Evolutionary conservation across 2,329 filamentous ascomycete genomes (phyloP).

Genomic region (Penicillium sp.): DNA sequence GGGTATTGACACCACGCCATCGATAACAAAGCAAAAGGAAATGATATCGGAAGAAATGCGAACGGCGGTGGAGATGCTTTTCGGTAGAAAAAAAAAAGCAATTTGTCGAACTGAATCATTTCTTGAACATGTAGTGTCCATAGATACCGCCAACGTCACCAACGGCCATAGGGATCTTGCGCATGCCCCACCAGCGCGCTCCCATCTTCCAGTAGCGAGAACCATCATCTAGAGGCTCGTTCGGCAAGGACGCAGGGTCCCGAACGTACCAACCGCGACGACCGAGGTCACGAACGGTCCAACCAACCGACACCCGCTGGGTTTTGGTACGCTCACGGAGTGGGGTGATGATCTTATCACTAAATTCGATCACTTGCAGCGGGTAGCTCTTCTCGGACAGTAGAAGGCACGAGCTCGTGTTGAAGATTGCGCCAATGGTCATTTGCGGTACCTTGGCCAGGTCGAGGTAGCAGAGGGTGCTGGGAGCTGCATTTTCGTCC

Average conservation of each 20-base stretch:
- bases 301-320: conserved; percentile 62
- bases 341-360: conserved; percentile 68
- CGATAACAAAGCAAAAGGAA: conserved; percentile 7
- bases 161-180: conserved; percentile 64
- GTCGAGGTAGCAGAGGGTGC: conserved; percentile 73
- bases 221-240: conserved; percentile 56
- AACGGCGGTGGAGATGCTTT: conserved; percentile 18
- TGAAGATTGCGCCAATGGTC: conserved; percentile 62
- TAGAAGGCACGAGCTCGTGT: conserved; percentile 59
- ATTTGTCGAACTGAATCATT: conserved; percentile 33
- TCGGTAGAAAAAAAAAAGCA: conserved; percentile 17
- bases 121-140: conserved; percentile 64
- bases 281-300: conserved; percentile 70
- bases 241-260: conserved; percentile 43
- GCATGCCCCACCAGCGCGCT: conserved; percentile 81
- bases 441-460: conserved; percentile 69
- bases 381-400: conserved; percentile 66
- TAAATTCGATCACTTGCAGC: conserved; percentile 76
- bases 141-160: conserved; percentile 63
- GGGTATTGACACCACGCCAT: conserved; percentile 26
- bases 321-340: conserved; percentile 66
- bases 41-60: conserved; percentile 9
- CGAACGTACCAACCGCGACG: conserved; percentile 71
- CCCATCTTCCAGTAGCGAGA: conserved; percentile 79
- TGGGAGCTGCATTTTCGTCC: conserved; percentile 17